Conservation (phyloP, 148 eudicot species). For the Silene latifolia region DNA sequence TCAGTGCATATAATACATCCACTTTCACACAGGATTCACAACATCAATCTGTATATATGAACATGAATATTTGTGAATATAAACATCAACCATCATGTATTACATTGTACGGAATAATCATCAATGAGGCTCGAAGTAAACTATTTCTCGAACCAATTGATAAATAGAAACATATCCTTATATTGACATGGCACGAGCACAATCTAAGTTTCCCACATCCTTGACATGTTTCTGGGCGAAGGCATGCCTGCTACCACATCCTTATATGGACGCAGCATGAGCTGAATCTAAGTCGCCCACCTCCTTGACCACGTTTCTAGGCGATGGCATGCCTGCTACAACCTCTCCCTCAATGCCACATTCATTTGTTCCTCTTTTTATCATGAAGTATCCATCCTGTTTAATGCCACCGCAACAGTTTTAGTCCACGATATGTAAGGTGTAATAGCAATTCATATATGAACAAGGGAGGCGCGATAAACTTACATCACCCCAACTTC, state of each 20-base stretch:
- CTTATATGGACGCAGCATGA: constrained; percentile 34
- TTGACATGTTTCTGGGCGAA: constrained; percentile 57
- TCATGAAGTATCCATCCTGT: constrained; percentile 97
- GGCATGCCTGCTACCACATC: constrained; percentile 75
- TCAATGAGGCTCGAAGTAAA: background rate
- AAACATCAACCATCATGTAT: background rate
- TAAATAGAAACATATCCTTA: constrained; percentile 14
- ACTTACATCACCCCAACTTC: constrained; percentile 95
- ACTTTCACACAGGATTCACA: background rate
- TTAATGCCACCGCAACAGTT: background rate
- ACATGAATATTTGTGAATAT: background rate
- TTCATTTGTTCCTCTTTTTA: constrained; percentile 82
- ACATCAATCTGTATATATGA: too few relatives aligned
- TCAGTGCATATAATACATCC: too few relatives aligned
- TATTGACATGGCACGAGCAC: constrained; percentile 30
- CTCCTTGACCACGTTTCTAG: constrained; percentile 50
- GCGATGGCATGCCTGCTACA: constrained; percentile 73
- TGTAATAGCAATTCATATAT: background rate
- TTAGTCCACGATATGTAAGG: background rate
- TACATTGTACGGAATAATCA: background rate
- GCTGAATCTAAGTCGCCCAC: constrained; percentile 29
- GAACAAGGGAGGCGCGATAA: constrained; percentile 1
- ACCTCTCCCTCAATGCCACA: constrained; percentile 81
- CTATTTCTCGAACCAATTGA: background rate
- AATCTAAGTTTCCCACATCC: constrained; percentile 31